Evolutionary conservation across 2,329 filamentous ascomycete species (phyloP).

Genomic region (Phoma sp.): DNA sequence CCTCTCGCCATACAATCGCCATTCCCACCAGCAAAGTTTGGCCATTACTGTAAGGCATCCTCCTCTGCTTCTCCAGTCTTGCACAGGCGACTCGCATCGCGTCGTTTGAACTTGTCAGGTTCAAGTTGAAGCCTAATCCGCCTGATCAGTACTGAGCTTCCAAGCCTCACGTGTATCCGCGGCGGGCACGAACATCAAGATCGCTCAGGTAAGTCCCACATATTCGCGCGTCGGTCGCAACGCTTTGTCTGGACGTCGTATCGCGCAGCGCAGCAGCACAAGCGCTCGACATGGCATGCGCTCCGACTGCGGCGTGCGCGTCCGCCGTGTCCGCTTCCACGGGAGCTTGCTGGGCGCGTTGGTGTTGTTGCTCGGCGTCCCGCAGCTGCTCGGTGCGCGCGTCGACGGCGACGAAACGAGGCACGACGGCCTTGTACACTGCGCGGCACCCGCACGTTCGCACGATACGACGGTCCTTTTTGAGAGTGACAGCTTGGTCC

Average conservation of each 20-base stretch:
- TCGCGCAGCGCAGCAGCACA: constrained; percentile 7
- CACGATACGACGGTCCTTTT: constrained; percentile 37
- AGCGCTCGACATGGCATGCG: constrained; percentile 6
- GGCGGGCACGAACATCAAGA: constrained; percentile 19
- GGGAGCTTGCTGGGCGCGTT: constrained; percentile 24
- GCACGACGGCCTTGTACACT: constrained; percentile 42
- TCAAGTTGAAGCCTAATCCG: constrained; percentile 13
- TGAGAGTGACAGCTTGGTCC: constrained; percentile 48
- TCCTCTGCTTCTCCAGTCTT: background rate
- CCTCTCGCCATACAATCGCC: constrained; percentile 11
- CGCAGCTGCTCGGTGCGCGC: constrained; percentile 31
- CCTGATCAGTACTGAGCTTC: constrained; percentile 17
- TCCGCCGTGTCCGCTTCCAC: constrained; percentile 22
- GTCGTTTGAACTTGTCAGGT: background rate
- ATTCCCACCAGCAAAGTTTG: constrained; percentile 5
- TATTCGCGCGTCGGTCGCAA: constrained; percentile 10
- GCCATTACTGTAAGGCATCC: constrained; percentile 8
- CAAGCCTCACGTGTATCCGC: constrained; percentile 22
- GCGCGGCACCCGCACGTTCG: constrained; percentile 25
- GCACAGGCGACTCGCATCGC: background rate
- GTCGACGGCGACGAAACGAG: constrained; percentile 35
- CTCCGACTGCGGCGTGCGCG: constrained; percentile 19
- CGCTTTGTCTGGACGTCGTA: constrained; percentile 8
- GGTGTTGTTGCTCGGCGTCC: constrained; percentile 31
- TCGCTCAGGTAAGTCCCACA: constrained; percentile 20